phyloP scores from a whole-genome alignment of 345 rosid species.

The Corchorus capsularis region DNA sequence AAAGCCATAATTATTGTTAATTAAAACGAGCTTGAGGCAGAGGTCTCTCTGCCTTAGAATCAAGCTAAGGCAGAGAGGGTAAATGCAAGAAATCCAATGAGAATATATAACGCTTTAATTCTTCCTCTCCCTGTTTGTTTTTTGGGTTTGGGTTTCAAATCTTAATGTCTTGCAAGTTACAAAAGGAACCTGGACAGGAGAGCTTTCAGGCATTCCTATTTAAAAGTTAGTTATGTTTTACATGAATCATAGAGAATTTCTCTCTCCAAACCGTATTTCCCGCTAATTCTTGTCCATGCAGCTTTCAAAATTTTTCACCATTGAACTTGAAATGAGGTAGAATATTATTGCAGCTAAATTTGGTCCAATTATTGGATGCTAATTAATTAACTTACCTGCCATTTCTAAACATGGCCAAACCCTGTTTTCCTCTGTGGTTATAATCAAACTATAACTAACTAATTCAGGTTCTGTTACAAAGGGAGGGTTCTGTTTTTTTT shows the following conservation, averaged over 20 bases:
- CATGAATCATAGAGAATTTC: conserved; percentile 16
- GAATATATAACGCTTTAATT: conserved; percentile 11
- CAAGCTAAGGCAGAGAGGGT: conserved; percentile 57
- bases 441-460: background rate
- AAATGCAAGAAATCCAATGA: conserved; percentile 2
- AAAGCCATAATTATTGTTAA: conserved; percentile 63
- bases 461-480: background rate
- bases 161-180: conserved; percentile 21
- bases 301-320: conserved; percentile 1
- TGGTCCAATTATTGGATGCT: background rate
- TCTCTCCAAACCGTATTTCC: conserved; percentile 37
- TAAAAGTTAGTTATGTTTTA: conserved; percentile 35
- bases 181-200: conserved; percentile 62
- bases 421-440: conserved; percentile 1
- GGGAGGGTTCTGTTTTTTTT: too few species aligned
- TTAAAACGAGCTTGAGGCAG: conserved; percentile 28
- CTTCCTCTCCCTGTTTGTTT: conserved; percentile 14
- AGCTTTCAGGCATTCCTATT: conserved; percentile 45
- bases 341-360: background rate
- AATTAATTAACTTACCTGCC: background rate
- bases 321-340: background rate
- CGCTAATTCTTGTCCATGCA: conserved; percentile 16
- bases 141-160: conserved; percentile 21
- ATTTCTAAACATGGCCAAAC: background rate
- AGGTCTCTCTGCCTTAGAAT: conserved; percentile 62